Evolutionary conservation across 371 early-diverging fungal species (phyloP).

Genomic region (Mucor ambiguus): DNA sequence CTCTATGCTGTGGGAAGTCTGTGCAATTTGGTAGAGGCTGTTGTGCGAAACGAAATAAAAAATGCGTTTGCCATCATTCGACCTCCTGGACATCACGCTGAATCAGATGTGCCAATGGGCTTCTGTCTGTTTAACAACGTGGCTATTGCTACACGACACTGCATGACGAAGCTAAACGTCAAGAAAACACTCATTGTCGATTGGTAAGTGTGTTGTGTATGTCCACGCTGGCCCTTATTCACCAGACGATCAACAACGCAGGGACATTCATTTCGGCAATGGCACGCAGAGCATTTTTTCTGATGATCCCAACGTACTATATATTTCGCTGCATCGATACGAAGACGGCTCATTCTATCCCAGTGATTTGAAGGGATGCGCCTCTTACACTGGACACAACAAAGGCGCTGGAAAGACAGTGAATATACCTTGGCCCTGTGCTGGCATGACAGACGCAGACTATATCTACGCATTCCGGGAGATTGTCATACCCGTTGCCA

Average conservation of each 20-base stretch:
- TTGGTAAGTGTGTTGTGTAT: conserved; percentile 57
- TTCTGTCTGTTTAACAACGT: conserved; percentile 93
- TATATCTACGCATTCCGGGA: conserved; percentile 82
- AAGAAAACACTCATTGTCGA: conserved; percentile 82
- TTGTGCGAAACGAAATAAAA: conserved; percentile 60
- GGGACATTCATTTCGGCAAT: conserved; percentile 96
- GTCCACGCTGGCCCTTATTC: neutral
- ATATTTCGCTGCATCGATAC: conserved; percentile 85
- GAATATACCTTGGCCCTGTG: conserved; percentile 87
- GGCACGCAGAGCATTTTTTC: conserved; percentile 87
- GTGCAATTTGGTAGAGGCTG: conserved; percentile 70
- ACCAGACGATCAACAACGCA: conserved; percentile 14
- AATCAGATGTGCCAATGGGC: conserved; percentile 69
- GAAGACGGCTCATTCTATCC: conserved; percentile 85
- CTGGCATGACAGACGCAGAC: conserved; percentile 84
- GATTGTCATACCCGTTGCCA: conserved; percentile 81
- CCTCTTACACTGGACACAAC: conserved; percentile 62
- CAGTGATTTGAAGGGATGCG: conserved; percentile 51
- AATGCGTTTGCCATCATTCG: conserved; percentile 88
- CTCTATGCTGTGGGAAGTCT: conserved; percentile 76
- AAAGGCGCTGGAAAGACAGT: conserved; percentile 78
- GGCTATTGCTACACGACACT: conserved; percentile 73
- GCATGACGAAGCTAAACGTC: conserved; percentile 47
- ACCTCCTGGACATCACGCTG: conserved; percentile 94
- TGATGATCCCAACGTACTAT: conserved; percentile 76